Percentiles rank a stretch among this genome's conserved stretches.
These are phyloP conservation scores for Botrytis galanthina DNA, from an alignment of 2,329 filamentous ascomycete genomes.

Conservation along the genomic window DNA sequence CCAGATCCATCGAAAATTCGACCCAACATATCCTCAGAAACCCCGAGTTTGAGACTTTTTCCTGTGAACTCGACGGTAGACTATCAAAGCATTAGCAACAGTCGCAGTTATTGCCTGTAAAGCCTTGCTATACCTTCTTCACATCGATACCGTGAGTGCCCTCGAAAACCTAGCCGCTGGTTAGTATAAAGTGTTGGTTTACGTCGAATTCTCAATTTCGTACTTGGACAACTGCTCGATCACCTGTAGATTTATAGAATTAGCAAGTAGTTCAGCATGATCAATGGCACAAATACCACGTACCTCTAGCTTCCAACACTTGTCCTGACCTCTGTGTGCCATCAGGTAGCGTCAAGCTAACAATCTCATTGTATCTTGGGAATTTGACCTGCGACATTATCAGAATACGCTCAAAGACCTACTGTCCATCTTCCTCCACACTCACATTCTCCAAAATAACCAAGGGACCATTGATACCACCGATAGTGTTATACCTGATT, in stretches of 20 bases:
- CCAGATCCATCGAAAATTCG: constrained; percentile 98
- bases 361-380: constrained; percentile 96
- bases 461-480: constrained; percentile 95
- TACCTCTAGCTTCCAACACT: constrained; percentile 96
- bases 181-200: constrained; percentile 29
- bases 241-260: constrained; percentile 55
- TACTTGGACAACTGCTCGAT: constrained; percentile 93
- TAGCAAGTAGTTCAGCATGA: constrained; percentile 23
- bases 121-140: constrained; percentile 68
- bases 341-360: constrained; percentile 92
- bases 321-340: constrained; percentile 91
- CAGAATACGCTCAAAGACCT: constrained; percentile 22
- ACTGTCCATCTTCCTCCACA: constrained; percentile 26
- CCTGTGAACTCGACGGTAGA: constrained; percentile 97
- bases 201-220: constrained; percentile 24
- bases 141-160: constrained; percentile 97
- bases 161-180: constrained; percentile 76
- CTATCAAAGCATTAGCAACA: constrained; percentile 46
- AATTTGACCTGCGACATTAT: constrained; percentile 78
- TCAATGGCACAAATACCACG: constrained; percentile 17
- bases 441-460: constrained; percentile 95
- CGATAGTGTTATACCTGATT: constrained; percentile 96
- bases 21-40: constrained; percentile 98
- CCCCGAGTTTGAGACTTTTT: constrained; percentile 95
- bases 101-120: neutral